Evolutionary conservation across 108 stramenopile species (phyloP), one percentile per base, ranked within the genome.

Genomic region (Aurantiochytrium sp.): DNA sequence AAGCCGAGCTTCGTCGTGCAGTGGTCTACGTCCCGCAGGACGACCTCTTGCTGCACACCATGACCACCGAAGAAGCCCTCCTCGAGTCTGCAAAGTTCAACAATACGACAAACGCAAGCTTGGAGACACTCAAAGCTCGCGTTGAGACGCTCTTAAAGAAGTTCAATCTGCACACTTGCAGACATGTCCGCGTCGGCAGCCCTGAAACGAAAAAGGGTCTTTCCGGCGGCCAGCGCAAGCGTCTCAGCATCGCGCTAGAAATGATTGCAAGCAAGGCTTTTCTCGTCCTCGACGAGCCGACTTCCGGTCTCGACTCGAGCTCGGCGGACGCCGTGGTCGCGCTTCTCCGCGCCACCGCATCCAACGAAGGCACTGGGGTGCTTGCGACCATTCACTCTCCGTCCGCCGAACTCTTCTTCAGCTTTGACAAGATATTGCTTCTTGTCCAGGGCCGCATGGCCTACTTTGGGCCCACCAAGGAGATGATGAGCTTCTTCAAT

Each of bases 321-420:
- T 43, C 60, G 5, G 91, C 91, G 8, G 10, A n/a, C 12, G 14
- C 21, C 18, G 25, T 90, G 19, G 51, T 59, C 14, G 4, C 5
- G 0, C 35, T 90, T 5, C 29, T 90, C 43, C 16, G 43, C 19
- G 5, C 12, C 10, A 19, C 87, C 12, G 58, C 89, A 6, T 4
- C 5, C 6, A 18, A n/a, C 4, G 57, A 35, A 35, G 35, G 57
- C n/a, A 73, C 43, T 10, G 35, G 87, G 58, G 18, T 92, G 23
- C 14, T 92, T 5, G 44, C 89, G 29, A 89, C 92, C n/a, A 92
- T 92, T 51, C 92, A 92, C 58, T 91, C 90, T 53, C 92, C 92
- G 18, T 55, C 60, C 4, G 72, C 49, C 5, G 35, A 44, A 44
- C 16, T 89, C 58, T 90, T 60, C 4, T 18, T 16, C 12, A 45